Conservation (phyloP, 352 stramenopile species). For the Elongisporangium undulatum region DNA sequence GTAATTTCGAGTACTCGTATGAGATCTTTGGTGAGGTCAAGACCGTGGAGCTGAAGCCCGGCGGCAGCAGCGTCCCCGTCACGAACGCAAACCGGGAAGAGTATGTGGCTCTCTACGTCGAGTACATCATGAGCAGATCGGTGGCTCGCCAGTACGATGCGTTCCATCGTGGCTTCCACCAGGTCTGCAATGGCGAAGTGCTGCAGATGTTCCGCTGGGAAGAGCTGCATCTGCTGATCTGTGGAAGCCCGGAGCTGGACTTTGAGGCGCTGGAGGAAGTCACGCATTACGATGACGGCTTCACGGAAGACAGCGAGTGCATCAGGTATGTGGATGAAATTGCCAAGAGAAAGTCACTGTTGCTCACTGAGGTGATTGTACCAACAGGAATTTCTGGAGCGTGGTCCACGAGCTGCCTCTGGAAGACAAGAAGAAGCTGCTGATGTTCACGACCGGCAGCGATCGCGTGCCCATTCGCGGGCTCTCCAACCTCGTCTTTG, state of each 20-base stretch:
- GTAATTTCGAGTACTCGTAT: conserved; percentile 79
- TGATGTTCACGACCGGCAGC: conserved; percentile 84
- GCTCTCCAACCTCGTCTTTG: conserved; percentile 75
- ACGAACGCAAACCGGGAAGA: conserved; percentile 66
- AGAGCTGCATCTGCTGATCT: conserved; percentile 74
- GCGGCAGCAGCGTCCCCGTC: conserved; percentile 50
- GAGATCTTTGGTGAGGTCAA: conserved; percentile 79
- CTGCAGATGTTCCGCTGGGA: conserved; percentile 79
- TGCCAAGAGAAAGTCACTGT: conserved; percentile 1
- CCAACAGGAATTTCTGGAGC: conserved; percentile 68
- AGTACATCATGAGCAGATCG: conserved; percentile 63
- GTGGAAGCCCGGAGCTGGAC: conserved; percentile 66
- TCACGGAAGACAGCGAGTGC: conserved; percentile 51
- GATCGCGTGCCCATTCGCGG: conserved; percentile 82
- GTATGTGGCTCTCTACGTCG: conserved; percentile 69
- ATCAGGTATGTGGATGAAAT: conserved; percentile 35
- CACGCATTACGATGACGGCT: conserved; percentile 76
- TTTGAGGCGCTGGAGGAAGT: conserved; percentile 73
- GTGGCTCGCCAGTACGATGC: conserved; percentile 60
- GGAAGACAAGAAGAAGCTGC: conserved; percentile 82
- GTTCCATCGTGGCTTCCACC: conserved; percentile 72
- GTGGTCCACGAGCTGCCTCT: conserved; percentile 75
- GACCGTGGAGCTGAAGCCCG: conserved; percentile 68
- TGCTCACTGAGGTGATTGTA: not conserved
- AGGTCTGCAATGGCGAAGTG: conserved; percentile 69